phyloP scores from a whole-genome alignment of 1,139 yeast genomes.

The Arxiozyma slooffiae region DNA sequence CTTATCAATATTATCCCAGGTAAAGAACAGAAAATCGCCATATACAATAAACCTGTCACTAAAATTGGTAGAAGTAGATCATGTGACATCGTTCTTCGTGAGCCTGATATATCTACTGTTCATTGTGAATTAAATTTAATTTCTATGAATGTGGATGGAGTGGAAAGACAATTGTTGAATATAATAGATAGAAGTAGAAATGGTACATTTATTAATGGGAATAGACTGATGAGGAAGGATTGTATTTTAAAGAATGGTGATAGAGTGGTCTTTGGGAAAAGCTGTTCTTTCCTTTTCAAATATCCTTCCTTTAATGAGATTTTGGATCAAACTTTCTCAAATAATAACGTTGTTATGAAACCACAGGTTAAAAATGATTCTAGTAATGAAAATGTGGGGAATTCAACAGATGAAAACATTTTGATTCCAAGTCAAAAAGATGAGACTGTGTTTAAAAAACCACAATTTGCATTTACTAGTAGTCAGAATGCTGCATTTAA shows the following conservation, averaged over 20 bases:
- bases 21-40: slow-evolving; percentile 21
- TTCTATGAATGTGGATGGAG: slow-evolving; percentile 31
- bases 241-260: slow-evolving; percentile 54
- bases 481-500: slow-evolving; percentile 20
- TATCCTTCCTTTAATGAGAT: slow-evolving; percentile 27
- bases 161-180: slow-evolving; percentile 37
- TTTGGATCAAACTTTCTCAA: background rate
- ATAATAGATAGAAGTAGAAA: slow-evolving; percentile 55
- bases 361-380: background rate
- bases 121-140: slow-evolving; percentile 48
- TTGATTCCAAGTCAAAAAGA: slow-evolving; percentile 4
- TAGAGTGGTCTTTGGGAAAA: slow-evolving; percentile 51
- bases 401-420: background rate
- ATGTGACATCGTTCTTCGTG: slow-evolving; percentile 48
- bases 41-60: slow-evolving; percentile 14
- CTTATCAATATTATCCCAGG: slow-evolving; percentile 28
- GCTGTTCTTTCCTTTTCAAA: slow-evolving; percentile 47
- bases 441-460: slow-evolving; percentile 24
- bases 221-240: slow-evolving; percentile 40
- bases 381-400: background rate
- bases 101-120: slow-evolving; percentile 55
- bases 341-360: background rate
- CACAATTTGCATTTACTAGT: slow-evolving; percentile 18
- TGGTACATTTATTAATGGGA: slow-evolving; percentile 59
- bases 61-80: slow-evolving; percentile 52